Base-by-base conservation (phyloP, 345 rosid species). In the Aquilaria malaccensis region DNA sequence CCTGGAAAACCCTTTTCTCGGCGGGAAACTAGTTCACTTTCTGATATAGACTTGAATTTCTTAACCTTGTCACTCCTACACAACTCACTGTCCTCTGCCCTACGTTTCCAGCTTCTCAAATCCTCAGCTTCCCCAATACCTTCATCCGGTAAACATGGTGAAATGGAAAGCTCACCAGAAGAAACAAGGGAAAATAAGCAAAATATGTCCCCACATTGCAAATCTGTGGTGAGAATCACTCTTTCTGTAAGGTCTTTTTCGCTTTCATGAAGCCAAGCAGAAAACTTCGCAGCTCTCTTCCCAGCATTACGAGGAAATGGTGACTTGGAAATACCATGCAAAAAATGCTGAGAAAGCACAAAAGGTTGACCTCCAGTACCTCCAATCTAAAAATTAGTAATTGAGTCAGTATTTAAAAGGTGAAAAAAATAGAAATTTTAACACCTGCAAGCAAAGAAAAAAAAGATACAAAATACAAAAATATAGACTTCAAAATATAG, bases 1-100 rank as follows among this genome's bases (percentile, higher is more conserved):
- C 97, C 96, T 59, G 99, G 99, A 76, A 87, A 94, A 15, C 99
- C 99, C 75, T 94, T 94, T 74, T 81, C 99, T 56, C 87, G 79
- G 22, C 97, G 95, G 58, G 88, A 86, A 80, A 64, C 55, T 64
- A 84, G 83, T 72, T 94, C 99, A 62, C 87, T 76, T 71, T 94
- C 96, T 30, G 78, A 73, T 30, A 82, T 59, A 61, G 70, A 74
- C 76, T 76, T 94, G 46, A 80, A 47, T 65, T 79, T 89, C 80
- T 90, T 90, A 69, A 72, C 75, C 72, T 60, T 84, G 30, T 76
- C 84, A 65, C 61, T 61, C 62, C 76, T 76, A 37, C 52, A 70
- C 58, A 78, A 73, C 63, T 83, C 96, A 65, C 60, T 77, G 65
- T 76, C 87, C 46, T 85, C 90, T 71, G 77, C 70, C 70, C 76